Percentiles rank a stretch among this genome's conserved stretches.
phyloP scores from a whole-genome alignment of 2,329 filamentous ascomycete species.

The Paraphoma chrysanthemicola region DNA sequence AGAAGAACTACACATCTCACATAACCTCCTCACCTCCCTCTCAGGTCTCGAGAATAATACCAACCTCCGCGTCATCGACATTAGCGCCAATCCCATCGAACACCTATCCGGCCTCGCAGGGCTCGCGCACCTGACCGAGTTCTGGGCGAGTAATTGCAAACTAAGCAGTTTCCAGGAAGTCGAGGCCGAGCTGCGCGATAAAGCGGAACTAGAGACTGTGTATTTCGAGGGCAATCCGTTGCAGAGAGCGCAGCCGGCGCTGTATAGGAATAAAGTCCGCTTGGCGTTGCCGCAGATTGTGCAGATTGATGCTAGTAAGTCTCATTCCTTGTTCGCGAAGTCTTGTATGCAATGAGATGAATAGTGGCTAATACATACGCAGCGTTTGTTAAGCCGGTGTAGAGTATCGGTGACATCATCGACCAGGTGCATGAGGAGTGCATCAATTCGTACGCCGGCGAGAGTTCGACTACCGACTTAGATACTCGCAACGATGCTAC shows the following conservation, averaged over 20 bases:
- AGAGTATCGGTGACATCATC: background rate
- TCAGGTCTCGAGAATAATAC: slow-evolving; percentile 64
- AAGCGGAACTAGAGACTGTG: slow-evolving; percentile 82
- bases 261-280: slow-evolving; percentile 93
- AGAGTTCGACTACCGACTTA: too few species aligned
- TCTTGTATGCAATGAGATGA: background rate
- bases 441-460: too few species aligned
- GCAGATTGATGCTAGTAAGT: slow-evolving; percentile 98
- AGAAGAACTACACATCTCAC: slow-evolving; percentile 93
- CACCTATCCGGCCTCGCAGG: slow-evolving; percentile 75
- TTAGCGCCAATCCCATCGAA: slow-evolving; percentile 84
- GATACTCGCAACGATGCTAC: too few species aligned
- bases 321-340: too few species aligned
- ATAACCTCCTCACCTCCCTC: slow-evolving; percentile 85
- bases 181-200: slow-evolving; percentile 78
- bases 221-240: slow-evolving; percentile 97
- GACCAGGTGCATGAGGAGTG: background rate
- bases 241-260: slow-evolving; percentile 76
- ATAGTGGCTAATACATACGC: background rate
- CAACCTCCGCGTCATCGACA: slow-evolving; percentile 77
- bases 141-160: slow-evolving; percentile 94
- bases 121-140: slow-evolving; percentile 78
- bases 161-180: slow-evolving; percentile 82
- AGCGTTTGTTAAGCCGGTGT: slow-evolving; percentile 14
- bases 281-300: slow-evolving; percentile 84